Conservation (phyloP, 441 rosid genomes). For the Gossypium laxum region DNA sequence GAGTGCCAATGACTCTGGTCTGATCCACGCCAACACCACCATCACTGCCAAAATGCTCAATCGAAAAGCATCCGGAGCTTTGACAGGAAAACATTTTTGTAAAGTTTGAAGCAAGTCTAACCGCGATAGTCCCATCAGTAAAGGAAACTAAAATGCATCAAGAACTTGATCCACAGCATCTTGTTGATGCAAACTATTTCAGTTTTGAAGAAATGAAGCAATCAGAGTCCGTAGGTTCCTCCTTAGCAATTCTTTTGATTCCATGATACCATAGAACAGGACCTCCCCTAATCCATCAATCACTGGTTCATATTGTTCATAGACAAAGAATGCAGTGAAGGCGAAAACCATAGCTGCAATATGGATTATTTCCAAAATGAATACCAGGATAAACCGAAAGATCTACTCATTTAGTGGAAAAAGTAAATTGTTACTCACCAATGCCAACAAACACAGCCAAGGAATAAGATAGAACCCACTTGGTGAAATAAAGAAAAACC, state of each 20-base stretch:
- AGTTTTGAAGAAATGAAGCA: conserved; percentile 17
- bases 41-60: neutral
- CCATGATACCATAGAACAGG: conserved; percentile 21
- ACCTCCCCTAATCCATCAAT: conserved; percentile 38
- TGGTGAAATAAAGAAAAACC: conserved; percentile 35
- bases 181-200: conserved; percentile 12
- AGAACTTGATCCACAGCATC: neutral
- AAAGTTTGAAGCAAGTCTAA: neutral
- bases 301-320: conserved; percentile 72
- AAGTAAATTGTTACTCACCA: conserved; percentile 34
- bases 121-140: conserved; percentile 9
- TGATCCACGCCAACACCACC: neutral
- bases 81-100: neutral
- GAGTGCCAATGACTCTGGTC: neutral
- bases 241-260: conserved; percentile 20
- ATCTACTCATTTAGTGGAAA: neutral
- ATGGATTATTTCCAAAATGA: neutral
- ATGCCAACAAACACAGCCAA: conserved; percentile 32
- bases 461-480: conserved; percentile 30
- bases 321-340: conserved; percentile 64
- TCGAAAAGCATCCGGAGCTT: neutral
- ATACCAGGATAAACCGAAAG: neutral
- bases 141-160: neutral
- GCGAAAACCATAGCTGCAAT: conserved; percentile 53
- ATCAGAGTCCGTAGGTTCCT: conserved; percentile 30